Conservation (phyloP, 2,329 filamentous ascomycete species). For the Calonectria leucothoes region DNA sequence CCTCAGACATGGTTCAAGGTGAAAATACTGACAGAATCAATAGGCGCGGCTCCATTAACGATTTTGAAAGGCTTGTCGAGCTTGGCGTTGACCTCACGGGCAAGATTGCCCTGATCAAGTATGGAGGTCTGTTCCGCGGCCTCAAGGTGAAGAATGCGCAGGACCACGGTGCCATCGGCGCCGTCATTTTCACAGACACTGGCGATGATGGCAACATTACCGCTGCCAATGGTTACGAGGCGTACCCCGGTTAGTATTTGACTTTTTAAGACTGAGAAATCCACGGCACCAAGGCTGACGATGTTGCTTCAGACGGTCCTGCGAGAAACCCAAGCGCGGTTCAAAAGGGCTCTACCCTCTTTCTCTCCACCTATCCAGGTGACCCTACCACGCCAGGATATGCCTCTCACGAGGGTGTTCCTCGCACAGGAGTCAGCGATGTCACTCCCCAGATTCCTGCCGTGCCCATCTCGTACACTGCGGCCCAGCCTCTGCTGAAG, state of each 20-base stretch:
- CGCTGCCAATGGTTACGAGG: conserved; percentile 76
- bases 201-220: conserved; percentile 85
- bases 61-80: conserved; percentile 77
- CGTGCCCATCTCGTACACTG: conserved; percentile 81
- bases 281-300: neutral
- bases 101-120: conserved; percentile 83
- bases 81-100: conserved; percentile 77
- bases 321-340: conserved; percentile 82
- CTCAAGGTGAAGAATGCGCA: conserved; percentile 87
- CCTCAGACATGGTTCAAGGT: too few species aligned
- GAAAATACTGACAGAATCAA: too few species aligned
- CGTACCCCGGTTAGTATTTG: conserved; percentile 67
- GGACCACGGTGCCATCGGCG: conserved; percentile 85
- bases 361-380: conserved; percentile 69
- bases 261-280: neutral
- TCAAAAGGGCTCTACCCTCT: conserved; percentile 82
- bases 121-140: conserved; percentile 82
- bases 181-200: conserved; percentile 85
- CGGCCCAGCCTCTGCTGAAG: conserved; percentile 81
- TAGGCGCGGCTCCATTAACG: conserved; percentile 74
- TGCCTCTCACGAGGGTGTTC: conserved; percentile 78
- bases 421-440: conserved; percentile 70
- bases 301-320: conserved; percentile 62
- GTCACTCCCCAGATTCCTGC: conserved; percentile 82
- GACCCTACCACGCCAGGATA: conserved; percentile 88